phyloP scores from a whole-genome alignment of 345 rosid species.

The Acer negundo region DNA sequence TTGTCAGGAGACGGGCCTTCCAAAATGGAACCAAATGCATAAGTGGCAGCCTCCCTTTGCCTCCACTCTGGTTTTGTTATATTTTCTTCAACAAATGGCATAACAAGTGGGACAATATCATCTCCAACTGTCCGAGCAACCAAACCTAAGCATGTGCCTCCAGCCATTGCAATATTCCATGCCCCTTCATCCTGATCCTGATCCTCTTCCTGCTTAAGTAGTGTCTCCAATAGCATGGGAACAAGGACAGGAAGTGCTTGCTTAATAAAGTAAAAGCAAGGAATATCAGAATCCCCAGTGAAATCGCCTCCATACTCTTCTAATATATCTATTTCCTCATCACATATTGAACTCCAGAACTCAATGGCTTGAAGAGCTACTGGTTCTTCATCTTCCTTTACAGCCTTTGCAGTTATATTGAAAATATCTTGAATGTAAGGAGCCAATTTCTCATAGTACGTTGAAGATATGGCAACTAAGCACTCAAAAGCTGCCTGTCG shows the following conservation, averaged over 20 bases:
- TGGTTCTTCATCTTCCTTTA: slow-evolving; percentile 33
- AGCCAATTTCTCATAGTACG: slow-evolving; percentile 34
- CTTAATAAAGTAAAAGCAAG: slow-evolving; percentile 44
- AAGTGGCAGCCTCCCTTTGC: slow-evolving; percentile 66
- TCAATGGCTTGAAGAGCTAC: slow-evolving; percentile 39
- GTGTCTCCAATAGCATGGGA: slow-evolving; percentile 35
- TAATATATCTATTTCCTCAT: slow-evolving; percentile 39
- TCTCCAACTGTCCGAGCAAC: slow-evolving; percentile 72
- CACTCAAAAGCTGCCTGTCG: slow-evolving; percentile 39
- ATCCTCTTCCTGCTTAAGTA: slow-evolving; percentile 40
- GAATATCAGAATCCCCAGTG: slow-evolving; percentile 38
- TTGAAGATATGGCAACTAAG: slow-evolving; percentile 34
- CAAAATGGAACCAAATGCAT: slow-evolving; percentile 71
- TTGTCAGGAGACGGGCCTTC: slow-evolving; percentile 68
- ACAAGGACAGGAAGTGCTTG: slow-evolving; percentile 34
- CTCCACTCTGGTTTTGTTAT: slow-evolving; percentile 71
- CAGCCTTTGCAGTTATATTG: slow-evolving; percentile 35
- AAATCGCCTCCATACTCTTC: slow-evolving; percentile 45
- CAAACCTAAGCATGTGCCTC: slow-evolving; percentile 69
- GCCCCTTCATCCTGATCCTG: slow-evolving; percentile 40
- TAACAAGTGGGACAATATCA: slow-evolving; percentile 62
- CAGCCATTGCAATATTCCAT: slow-evolving; percentile 53
- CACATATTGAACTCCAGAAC: slow-evolving; percentile 39
- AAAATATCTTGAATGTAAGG: slow-evolving; percentile 33
- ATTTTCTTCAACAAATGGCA: slow-evolving; percentile 70